Evolutionary conservation across 2,329 filamentous ascomycete species (phyloP).

Genomic region (Leptographium wingfieldii): DNA sequence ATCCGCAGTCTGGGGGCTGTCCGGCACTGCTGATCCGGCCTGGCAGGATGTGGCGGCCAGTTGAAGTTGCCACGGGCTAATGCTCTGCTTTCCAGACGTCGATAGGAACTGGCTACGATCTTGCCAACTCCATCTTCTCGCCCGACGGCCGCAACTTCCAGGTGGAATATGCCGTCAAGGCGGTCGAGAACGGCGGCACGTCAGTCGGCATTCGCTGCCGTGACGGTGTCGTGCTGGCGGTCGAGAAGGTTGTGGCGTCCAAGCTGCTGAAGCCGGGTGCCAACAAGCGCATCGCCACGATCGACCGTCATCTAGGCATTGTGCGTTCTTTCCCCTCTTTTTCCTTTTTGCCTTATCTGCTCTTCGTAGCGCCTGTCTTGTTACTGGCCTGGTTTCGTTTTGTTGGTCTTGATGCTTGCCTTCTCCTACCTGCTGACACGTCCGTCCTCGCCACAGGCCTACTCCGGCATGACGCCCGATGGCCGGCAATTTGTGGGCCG

Average conservation of each 20-base stretch:
- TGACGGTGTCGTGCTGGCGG: conserved; percentile 88
- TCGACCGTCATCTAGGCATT: conserved; percentile 87
- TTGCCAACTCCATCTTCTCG: conserved; percentile 98
- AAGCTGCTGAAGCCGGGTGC: conserved; percentile 90
- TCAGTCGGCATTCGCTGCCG: conserved; percentile 94
- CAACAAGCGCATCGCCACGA: conserved; percentile 93
- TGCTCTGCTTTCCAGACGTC: conserved; percentile 55
- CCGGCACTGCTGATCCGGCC: too few species aligned
- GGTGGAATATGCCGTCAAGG: conserved; percentile 97
- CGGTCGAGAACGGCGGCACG: conserved; percentile 94
- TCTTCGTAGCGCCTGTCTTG: not conserved
- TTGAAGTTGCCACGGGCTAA: too few species aligned
- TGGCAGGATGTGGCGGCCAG: too few species aligned
- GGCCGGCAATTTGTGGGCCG: conserved; percentile 90
- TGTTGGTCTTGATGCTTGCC: too few species aligned
- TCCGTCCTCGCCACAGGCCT: conserved; percentile 47
- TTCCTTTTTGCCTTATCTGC: not conserved
- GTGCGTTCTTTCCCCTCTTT: conserved; percentile 39
- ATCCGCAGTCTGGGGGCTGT: not conserved
- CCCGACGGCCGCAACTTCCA: conserved; percentile 98
- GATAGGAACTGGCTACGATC: conserved; percentile 98
- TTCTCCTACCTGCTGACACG: not conserved
- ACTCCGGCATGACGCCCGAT: conserved; percentile 87
- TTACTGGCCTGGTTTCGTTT: too few species aligned
- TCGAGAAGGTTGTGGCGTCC: conserved; percentile 92